Percentiles rank a stretch among this genome's conserved stretches.
Conservation (phyloP, 441 rosid species). For the Bruguiera hainesii region DNA sequence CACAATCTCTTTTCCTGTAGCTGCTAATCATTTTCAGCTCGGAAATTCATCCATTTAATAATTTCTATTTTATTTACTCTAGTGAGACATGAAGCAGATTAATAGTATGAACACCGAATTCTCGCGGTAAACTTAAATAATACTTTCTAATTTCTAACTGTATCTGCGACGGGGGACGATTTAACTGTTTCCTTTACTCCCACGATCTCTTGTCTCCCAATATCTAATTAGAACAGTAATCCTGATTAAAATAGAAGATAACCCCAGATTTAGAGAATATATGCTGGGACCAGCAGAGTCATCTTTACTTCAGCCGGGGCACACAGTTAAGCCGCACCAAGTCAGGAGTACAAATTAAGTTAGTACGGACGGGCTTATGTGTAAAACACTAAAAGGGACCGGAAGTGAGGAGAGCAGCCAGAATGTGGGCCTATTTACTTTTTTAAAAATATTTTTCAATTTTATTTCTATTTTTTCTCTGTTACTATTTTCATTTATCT, state of each 20-base stretch:
- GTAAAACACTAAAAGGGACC: too few species aligned
- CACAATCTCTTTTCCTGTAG: not conserved
- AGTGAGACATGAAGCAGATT: not conserved
- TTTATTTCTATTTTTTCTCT: too few species aligned
- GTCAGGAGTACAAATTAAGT: too few species aligned
- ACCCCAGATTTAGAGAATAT: constrained; percentile 44
- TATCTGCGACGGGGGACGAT: too few species aligned
- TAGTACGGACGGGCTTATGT: too few species aligned
- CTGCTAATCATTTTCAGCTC: not conserved
- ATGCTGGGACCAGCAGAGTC: constrained; percentile 32
- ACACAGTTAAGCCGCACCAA: not conserved
- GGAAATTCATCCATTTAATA: not conserved
- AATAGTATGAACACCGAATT: not conserved
- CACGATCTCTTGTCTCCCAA: constrained; percentile 42
- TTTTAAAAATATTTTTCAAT: too few species aligned
- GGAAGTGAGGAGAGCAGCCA: too few species aligned
- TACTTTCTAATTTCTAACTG: too few species aligned
- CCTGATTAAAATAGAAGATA: constrained; percentile 24
- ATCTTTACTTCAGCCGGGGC: not conserved
- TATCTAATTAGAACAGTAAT: constrained; percentile 20
- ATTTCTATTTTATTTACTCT: too few species aligned
- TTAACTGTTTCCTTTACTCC: constrained; percentile 15
- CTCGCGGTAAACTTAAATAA: not conserved
- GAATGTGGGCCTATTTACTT: too few species aligned
- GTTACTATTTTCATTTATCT: too few species aligned